phyloP scores from a whole-genome alignment of 2,329 filamentous ascomycete species.

The Microcyclospora pomicola region DNA sequence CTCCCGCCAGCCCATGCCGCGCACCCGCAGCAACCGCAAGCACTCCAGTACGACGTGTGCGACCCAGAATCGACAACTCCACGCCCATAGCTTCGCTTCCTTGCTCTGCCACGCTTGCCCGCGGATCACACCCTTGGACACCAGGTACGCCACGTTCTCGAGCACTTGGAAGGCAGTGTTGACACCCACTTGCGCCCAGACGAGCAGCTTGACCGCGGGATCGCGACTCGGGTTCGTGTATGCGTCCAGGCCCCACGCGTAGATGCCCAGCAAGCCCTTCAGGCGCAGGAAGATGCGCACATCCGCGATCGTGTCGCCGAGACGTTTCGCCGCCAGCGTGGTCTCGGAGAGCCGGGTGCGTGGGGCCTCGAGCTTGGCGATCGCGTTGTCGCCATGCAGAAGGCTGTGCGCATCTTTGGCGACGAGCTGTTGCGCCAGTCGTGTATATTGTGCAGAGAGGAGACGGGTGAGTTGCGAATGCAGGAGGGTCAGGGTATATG shows the following conservation, averaged over 20 bases:
- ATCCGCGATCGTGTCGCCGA: constrained; percentile 56
- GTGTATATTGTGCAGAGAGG: constrained; percentile 23
- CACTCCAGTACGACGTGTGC: constrained; percentile 66
- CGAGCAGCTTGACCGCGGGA: constrained; percentile 37
- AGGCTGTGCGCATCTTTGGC: constrained; percentile 26
- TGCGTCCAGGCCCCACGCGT: constrained; percentile 45
- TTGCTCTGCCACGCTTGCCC: constrained; percentile 25
- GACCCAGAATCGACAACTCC: constrained; percentile 71
- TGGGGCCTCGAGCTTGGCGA: constrained; percentile 25
- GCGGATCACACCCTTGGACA: constrained; percentile 53
- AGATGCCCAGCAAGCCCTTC: constrained; percentile 63
- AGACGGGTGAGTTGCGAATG: constrained; percentile 26
- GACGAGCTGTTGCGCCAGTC: constrained; percentile 15
- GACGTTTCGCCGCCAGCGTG: constrained; percentile 24
- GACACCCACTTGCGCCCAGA: constrained; percentile 52
- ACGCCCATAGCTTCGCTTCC: constrained; percentile 49
- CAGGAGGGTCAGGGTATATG: constrained; percentile 31
- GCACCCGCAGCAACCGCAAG: constrained; percentile 40
- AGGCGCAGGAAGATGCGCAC: constrained; percentile 60
- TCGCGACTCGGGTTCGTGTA: constrained; percentile 28
- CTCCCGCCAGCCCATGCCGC: constrained; percentile 28
- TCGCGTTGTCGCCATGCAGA: constrained; percentile 28
- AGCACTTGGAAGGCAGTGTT: constrained; percentile 61
- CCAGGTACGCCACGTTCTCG: constrained; percentile 73
- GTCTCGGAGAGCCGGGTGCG: constrained; percentile 20